Percentiles rank a stretch among this genome's conserved stretches.
Evolutionary conservation across 768 basidiomycete genomes (phyloP).

Genomic region (Kondoa subrosea): DNA sequence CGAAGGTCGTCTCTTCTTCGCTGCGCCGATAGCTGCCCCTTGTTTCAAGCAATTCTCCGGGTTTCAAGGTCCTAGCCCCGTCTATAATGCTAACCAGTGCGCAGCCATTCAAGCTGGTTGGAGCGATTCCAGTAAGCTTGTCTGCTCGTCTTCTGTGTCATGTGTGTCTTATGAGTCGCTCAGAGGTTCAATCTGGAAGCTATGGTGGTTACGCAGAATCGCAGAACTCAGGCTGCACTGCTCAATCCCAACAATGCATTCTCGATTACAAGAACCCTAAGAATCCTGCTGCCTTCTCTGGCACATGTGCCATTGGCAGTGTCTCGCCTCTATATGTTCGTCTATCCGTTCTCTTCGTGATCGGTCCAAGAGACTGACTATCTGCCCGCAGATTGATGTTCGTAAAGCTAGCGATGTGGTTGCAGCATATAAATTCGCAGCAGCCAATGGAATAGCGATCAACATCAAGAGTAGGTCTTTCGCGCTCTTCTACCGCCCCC

Average conservation of each 20-base stretch:
- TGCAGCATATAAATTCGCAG: not conserved
- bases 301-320: not conserved
- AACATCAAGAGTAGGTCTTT: conserved; percentile 8
- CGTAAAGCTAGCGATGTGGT: not conserved
- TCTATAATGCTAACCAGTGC: not conserved
- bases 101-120: not conserved
- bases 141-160: not conserved
- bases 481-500: too few relatives aligned
- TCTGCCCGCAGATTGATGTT: not conserved
- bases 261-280: too few relatives aligned
- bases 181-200: too few relatives aligned
- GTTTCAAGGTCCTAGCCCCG: not conserved
- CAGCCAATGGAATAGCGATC: not conserved
- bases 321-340: not conserved
- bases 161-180: not conserved
- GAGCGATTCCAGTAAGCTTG: not conserved
- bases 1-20: too few relatives aligned
- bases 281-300: too few relatives aligned
- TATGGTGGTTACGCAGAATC: too few relatives aligned
- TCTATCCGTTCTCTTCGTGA: not conserved
- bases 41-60: not conserved
- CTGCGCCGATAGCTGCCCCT: too few relatives aligned
- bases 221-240: too few relatives aligned
- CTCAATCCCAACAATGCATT: too few relatives aligned
- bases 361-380: not conserved